Evolutionary conservation across 2,329 filamentous ascomycete genomes (phyloP), one percentile per base, ranked within the genome.

Genomic region (Arthrocladium fulminans): DNA sequence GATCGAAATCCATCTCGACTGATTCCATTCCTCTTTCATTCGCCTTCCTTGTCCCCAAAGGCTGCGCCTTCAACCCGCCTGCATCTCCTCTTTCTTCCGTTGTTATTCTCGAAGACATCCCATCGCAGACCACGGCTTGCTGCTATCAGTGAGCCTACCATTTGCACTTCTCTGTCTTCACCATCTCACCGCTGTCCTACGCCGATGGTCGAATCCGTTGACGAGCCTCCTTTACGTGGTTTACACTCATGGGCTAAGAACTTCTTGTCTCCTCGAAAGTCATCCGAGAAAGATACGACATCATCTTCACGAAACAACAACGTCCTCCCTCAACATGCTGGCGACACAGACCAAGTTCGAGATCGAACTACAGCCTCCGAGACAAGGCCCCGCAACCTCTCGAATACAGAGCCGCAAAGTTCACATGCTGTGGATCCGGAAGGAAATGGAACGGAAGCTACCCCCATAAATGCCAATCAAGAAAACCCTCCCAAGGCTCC

Each of bases 121-220:
- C 19, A 37, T 39, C 29, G 12, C 32, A 47, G 34, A 38, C 32
- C 5, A 39, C 22, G 30, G 44, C 44, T 39, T 47, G 29, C 44
- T 47, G 34, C 10, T 24, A 27, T n/a, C 23, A 47, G 44, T 32
- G 44, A 47, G 32, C 34, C 32, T 39, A 19, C 13, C 3, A 25
- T 27, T 32, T 19, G 15, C 20, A 38, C 32, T 27, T 13, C 23
- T 23, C 20, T 19, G 23, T 24, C 13, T 20, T 42, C 37, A 48
- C 51, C 49, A 49, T 51, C 19, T 27, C 52, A 43, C 40, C 47
- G 42, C 30, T 51, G 32, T 51, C 53, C 49, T 56, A 51, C 52
- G 56, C 56, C 70, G 72, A 77, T 76, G 73, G 73, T 73, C 74
- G 70, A 75, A 69, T 63, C 70, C 60, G 66, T 68, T 66, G 71